Evolutionary conservation across 768 basidiomycete genomes (phyloP), one percentile per base, ranked within the genome.

Genomic region (Amanita subjunquillea): DNA sequence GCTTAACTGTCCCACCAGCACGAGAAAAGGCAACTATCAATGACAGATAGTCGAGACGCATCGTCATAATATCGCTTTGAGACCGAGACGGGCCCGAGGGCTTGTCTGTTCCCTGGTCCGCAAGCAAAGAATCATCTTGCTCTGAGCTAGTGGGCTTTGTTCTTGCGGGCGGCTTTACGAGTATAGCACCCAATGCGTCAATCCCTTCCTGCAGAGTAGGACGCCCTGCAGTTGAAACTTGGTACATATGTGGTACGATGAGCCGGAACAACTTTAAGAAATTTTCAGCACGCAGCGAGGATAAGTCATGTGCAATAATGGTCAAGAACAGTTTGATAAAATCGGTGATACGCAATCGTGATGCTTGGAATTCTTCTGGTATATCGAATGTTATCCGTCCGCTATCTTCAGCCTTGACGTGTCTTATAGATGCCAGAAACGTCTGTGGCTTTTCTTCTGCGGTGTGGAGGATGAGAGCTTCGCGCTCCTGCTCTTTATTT

Each of bases 371-470:
- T 63, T 83, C 75, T 29, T 82, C 79, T 3, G 79, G 79, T 46
- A 81, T 66, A 25, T 73, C 68, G 38, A 77, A 63, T 2, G 73
- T 68, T 40, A 75, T 63, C 42, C 70, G 69, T 15, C 63, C 64
- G 41, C 68, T 72, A 20, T 69, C 69, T 46, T 75, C 68, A 3
- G 70, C 66, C 29, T 70, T 70, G 20, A 63, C 69, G 40, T 72
- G 70, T 50, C 74, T 72, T 17, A 86, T 63, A 5, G 76, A 71
- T 12, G 78, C 72, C 25, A 87, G 65, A 56, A 87, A 82, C 0
- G 82, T 75, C 57, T 87, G 85, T 1, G 86, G 85, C 49, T 77
- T 82, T 55, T 86, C 82, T 59, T 88, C 87, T 5, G 82, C 85
- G 3, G 82, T 81, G 25, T 71, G 75, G 44, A 85, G 71, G 57